Percentiles rank a stretch among this genome's conserved stretches.
Conservation (phyloP, 1,139 yeast species). For the Debaryomyces subglobosus region DNA sequence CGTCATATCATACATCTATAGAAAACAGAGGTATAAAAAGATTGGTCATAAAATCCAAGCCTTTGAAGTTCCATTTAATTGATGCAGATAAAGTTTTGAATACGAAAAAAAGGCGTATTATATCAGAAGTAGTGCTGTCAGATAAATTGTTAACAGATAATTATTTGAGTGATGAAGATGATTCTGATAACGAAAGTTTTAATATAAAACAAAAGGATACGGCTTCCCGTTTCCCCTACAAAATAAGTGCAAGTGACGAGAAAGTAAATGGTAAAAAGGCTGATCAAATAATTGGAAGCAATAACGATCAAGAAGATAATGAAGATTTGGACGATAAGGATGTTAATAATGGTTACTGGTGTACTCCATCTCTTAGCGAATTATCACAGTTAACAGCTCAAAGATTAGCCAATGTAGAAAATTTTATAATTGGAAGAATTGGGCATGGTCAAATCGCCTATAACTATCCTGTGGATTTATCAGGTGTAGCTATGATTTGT, state of each 20-base stretch:
- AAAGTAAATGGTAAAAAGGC: neutral
- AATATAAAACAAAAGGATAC: conserved; percentile 8
- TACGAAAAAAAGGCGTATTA: conserved; percentile 35
- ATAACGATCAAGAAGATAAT: conserved; percentile 9
- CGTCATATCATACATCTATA: conserved; percentile 17
- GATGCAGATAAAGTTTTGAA: conserved; percentile 47
- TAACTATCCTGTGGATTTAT: conserved; percentile 71
- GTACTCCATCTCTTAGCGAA: conserved; percentile 67
- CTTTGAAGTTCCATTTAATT: conserved; percentile 45
- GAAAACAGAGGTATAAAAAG: conserved; percentile 32
- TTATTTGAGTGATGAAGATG: conserved; percentile 22
- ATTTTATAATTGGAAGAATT: conserved; percentile 75
- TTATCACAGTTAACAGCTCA: conserved; percentile 49
- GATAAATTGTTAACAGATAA: conserved; percentile 19
- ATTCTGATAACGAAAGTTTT: conserved; percentile 22
- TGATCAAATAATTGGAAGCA: conserved; percentile 9
- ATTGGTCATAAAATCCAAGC: conserved; percentile 45
- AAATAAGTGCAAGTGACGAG: conserved; percentile 10
- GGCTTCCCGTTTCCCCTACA: conserved; percentile 20
- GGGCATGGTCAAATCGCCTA: conserved; percentile 79
- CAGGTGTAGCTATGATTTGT: conserved; percentile 30
- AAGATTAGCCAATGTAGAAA: conserved; percentile 60
- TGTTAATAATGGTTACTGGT: conserved; percentile 67
- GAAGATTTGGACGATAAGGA: conserved; percentile 1
- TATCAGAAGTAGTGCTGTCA: conserved; percentile 22